Evolutionary conservation across 2,329 filamentous ascomycete species (phyloP), one percentile per base, ranked within the genome.

Genomic region (Cladosporium austrohemisphaericum): DNA sequence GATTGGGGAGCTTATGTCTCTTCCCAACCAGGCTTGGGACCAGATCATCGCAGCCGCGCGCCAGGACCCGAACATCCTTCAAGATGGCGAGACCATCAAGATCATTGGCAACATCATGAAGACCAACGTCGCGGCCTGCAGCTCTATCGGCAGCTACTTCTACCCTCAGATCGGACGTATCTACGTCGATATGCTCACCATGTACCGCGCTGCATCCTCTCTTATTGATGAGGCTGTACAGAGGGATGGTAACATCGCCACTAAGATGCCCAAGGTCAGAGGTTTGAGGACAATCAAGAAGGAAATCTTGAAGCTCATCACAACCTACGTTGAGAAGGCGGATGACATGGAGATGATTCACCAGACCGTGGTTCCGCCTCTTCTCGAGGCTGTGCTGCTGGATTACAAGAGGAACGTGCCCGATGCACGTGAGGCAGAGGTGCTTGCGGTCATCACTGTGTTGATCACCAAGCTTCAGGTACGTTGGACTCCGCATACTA

Each of bases 71-170:
- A 79, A 83, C 18, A 90, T 93, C 58, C 77, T 98, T 10, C 89
- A 97, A 68, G 90, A 97, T 63, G 77, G 90, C 9, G 91, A 98
- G 60, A 95, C 91, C 1, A 97, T 98, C 74, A 98, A 98, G 76
- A 85, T 98, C 58, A 91, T 98, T 55, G 93, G 93, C 58, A 98
- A 98, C 71, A 96, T 98, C 66, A 98, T 98, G 93, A 98, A 98
- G 80, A 98, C 93, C 1, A 98, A 98, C 62, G 93, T 98, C 4
- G 92, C 94, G n/a, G 93, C 93, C 28, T 98, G 93, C 69, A 88
- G 88, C 28, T 97, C 93, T 1, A 93, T 98, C 51, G 93, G 94
- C 26, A 84, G 88, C 45, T 98, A 97, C 72, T 98, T 98, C 70
- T 96, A 95, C 65, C 92, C 93, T 10, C 93, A 98, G 67, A 95